phyloP scores from a whole-genome alignment of 257 asterid genomes.

The Linaria vulgaris region DNA sequence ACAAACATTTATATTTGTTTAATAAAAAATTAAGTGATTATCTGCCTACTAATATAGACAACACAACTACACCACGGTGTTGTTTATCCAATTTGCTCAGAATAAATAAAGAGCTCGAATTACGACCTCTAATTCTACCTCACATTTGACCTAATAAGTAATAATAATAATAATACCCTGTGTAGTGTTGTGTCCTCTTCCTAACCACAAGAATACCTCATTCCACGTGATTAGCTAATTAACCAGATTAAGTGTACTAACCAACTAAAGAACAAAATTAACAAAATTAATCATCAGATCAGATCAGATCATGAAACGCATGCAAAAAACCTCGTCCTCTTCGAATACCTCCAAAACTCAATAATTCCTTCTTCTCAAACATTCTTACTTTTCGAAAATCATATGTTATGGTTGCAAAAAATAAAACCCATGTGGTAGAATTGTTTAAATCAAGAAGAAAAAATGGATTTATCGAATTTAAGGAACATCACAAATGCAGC shows the following conservation, averaged over 20 bases:
- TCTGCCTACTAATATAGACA: too few species aligned
- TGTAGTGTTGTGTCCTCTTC: conserved; percentile 12
- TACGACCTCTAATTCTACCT: too few species aligned
- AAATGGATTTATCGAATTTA: conserved; percentile 36
- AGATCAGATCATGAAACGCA: neutral
- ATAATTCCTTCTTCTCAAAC: neutral
- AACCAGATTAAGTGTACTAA: too few species aligned
- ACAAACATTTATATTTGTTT: too few species aligned
- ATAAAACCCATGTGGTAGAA: conserved; percentile 1
- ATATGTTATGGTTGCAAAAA: neutral
- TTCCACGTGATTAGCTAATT: conserved; percentile 35
- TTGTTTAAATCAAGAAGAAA: neutral
- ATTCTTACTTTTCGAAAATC: neutral
- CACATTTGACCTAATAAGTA: too few species aligned
- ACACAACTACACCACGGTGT: too few species aligned
- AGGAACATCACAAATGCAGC: conserved; percentile 38
- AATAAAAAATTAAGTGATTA: too few species aligned
- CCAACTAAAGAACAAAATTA: neutral
- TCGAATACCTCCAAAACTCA: neutral
- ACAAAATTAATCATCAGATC: neutral
- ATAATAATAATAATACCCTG: too few species aligned
- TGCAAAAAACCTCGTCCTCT: neutral
- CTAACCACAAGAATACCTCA: conserved; percentile 38
- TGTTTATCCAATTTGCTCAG: too few species aligned
- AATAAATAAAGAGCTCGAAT: too few species aligned